These are phyloP conservation scores for Baorangia bicolor DNA, from an alignment of 768 basidiomycete genomes.

Conservation along the genomic window DNA sequence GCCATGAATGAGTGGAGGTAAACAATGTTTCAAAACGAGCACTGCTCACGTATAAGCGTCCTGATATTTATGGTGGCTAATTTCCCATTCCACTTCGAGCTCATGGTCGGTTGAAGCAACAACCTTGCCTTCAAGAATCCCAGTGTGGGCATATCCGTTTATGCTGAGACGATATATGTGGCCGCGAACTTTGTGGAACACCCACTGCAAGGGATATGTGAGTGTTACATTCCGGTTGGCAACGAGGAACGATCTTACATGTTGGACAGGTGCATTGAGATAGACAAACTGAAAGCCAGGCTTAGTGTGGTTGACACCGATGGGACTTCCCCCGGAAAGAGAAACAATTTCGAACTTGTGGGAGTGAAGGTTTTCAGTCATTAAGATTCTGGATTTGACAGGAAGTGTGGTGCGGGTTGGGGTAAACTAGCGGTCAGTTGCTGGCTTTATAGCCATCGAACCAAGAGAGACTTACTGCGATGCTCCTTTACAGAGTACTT, in stretches of 20 bases:
- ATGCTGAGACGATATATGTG: background rate
- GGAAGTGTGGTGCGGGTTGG: background rate
- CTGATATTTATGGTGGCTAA: background rate
- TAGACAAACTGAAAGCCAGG: background rate
- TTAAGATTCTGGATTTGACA: background rate
- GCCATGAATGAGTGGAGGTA: background rate
- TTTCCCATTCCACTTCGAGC: background rate
- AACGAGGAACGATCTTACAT: background rate
- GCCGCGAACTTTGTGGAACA: background rate
- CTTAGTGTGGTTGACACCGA: background rate
- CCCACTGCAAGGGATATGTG: background rate
- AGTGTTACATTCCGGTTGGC: background rate
- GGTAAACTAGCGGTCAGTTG: background rate
- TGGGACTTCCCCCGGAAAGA: background rate
- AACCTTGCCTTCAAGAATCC: background rate
- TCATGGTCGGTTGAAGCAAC: background rate
- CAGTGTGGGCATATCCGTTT: background rate
- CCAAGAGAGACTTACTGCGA: background rate
- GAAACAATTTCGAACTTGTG: background rate
- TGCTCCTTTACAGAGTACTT: background rate
- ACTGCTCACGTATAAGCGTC: background rate
- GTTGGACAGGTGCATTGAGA: background rate
- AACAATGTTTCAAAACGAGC: too few relatives aligned
- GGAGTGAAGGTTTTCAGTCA: background rate
- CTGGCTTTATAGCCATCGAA: background rate